phyloP scores from a whole-genome alignment of 345 rosid genomes.

The Microthlaspi erraticum region DNA sequence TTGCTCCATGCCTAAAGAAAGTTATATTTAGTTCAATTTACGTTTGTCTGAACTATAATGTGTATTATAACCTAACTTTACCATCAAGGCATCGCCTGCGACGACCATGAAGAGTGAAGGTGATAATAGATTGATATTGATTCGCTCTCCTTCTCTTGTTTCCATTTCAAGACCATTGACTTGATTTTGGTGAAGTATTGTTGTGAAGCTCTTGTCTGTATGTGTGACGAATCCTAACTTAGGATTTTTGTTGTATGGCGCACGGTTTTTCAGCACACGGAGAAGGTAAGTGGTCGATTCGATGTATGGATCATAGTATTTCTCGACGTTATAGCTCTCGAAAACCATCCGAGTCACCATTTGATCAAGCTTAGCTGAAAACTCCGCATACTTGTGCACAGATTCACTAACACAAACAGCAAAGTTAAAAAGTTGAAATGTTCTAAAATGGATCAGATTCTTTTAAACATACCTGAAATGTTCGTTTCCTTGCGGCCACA shows the following conservation, averaged over 20 bases:
- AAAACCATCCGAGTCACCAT: conserved; percentile 61
- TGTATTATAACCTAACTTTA: conserved; percentile 26
- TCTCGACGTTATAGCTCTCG: conserved; percentile 53
- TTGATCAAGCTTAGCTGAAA: conserved; percentile 53
- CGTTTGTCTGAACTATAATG: not conserved
- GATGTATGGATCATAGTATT: conserved; percentile 44
- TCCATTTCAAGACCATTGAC: conserved; percentile 60
- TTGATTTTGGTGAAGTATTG: conserved; percentile 64
- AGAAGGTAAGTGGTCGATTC: conserved; percentile 53
- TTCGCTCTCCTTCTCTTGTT: conserved; percentile 52
- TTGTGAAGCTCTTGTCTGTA: conserved; percentile 69
- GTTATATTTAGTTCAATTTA: not conserved
- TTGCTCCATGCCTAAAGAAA: conserved; percentile 54
- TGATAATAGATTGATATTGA: conserved; percentile 52
- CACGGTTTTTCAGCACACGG: conserved; percentile 52
- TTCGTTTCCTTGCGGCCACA: conserved; percentile 62
- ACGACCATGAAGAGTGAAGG: conserved; percentile 56
- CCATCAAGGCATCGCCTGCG: conserved; percentile 65
- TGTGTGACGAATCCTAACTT: conserved; percentile 50
- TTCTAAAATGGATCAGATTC: not conserved
- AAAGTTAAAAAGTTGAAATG: not conserved
- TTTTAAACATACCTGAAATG: conserved; percentile 43
- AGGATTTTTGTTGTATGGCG: conserved; percentile 30
- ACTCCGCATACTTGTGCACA: conserved; percentile 40
- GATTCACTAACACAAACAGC: conserved; percentile 39